A percentile compares a stretch with the other conserved stretches of the same genome.
These are phyloP conservation scores for Trichoderma hamatum DNA, from an alignment of 2,329 filamentous ascomycete species.

Conservation along the genomic window DNA sequence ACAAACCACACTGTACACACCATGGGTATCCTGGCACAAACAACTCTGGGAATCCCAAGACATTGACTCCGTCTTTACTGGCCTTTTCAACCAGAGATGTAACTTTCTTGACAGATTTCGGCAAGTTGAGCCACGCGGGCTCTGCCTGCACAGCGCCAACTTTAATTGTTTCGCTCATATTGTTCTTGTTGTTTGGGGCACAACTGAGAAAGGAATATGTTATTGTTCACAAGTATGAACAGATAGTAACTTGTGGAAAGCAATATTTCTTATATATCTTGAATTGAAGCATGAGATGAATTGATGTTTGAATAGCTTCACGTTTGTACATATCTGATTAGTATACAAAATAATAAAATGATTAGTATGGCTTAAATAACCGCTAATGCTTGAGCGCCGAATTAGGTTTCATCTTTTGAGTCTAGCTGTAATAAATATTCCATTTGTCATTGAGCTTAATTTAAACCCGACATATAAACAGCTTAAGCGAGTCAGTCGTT, in stretches of 20 bases:
- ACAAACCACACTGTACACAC: conserved; percentile 33
- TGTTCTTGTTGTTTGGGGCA: background rate
- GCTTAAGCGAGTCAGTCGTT: background rate
- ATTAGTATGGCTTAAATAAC: background rate
- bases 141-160: conserved; percentile 61
- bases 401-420: background rate
- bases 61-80: conserved; percentile 51
- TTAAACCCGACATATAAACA: background rate
- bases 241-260: too few species aligned
- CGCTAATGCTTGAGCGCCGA: background rate
- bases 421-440: background rate
- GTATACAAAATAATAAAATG: background rate
- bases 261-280: background rate
- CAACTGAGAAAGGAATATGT: background rate
- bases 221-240: background rate
- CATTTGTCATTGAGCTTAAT: background rate
- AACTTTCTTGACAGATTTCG: conserved; percentile 56
- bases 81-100: conserved; percentile 58
- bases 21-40: conserved; percentile 57
- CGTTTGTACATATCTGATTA: background rate
- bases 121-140: conserved; percentile 61
- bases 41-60: conserved; percentile 56
- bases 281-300: background rate
- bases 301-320: background rate
- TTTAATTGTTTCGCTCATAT: conserved; percentile 28